Conservation (phyloP, 2,329 filamentous ascomycete genomes). For the Verticillium tricorpus region DNA sequence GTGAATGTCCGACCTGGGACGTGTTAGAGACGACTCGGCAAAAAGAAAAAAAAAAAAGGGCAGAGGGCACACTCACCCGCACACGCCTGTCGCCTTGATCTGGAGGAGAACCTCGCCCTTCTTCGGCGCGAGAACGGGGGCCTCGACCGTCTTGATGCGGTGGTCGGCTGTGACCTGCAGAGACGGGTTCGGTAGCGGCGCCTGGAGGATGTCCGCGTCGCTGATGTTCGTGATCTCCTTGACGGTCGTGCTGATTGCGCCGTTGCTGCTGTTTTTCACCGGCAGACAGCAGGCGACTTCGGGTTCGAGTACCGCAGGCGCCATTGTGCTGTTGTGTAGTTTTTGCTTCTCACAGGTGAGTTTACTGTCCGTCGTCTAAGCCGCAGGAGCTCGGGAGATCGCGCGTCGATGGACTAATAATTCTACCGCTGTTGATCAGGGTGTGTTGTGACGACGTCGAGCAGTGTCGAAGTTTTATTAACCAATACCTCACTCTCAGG, state of each 20-base stretch:
- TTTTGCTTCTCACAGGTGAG: neutral
- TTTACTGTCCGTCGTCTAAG: neutral
- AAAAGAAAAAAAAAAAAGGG: neutral
- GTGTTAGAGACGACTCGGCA: slow-evolving; percentile 1
- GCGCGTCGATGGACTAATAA: no score
- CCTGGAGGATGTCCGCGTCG: slow-evolving; percentile 14
- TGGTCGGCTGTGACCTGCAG: slow-evolving; percentile 58
- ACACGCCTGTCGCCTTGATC: slow-evolving; percentile 60
- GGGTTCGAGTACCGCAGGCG: neutral
- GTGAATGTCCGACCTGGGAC: slow-evolving; percentile 57
- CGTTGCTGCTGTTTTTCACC: slow-evolving; percentile 15
- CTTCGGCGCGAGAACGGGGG: slow-evolving; percentile 49
- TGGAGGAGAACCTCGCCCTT: slow-evolving; percentile 55
- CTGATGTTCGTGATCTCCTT: neutral
- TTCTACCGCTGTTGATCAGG: no score
- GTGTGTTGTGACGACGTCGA: no score
- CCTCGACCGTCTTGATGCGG: slow-evolving; percentile 49
- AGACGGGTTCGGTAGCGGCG: slow-evolving; percentile 44
- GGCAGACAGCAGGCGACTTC: slow-evolving; percentile 17
- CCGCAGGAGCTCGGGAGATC: no score
- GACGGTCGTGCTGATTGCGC: slow-evolving; percentile 1
- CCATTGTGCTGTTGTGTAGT: neutral
- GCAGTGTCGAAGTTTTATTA: neutral
- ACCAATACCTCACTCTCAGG: neutral
- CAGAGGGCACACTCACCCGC: slow-evolving; percentile 39